Percentiles rank a stretch among this genome's conserved stretches.
Conservation (phyloP, 139 green algal genomes). For the Nannochloris sp. region DNA sequence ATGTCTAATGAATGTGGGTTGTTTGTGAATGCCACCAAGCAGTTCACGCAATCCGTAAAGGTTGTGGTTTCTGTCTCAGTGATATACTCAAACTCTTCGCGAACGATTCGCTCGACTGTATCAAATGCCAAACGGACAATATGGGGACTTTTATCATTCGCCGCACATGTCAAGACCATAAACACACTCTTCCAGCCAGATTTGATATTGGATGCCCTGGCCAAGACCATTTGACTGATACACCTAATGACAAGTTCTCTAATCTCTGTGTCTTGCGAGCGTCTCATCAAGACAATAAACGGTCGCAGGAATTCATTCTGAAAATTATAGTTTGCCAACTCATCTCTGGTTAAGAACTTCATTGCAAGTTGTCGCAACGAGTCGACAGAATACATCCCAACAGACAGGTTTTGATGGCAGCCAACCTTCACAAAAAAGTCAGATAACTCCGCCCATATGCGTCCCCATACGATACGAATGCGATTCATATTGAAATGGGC, state of each 20-base stretch:
- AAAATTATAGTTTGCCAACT: slow-evolving; percentile 98
- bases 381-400: slow-evolving; percentile 70
- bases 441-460: slow-evolving; percentile 87
- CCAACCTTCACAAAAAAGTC: slow-evolving; percentile 88
- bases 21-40: slow-evolving; percentile 98
- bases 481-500: slow-evolving; percentile 96
- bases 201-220: slow-evolving; percentile 89
- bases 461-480: slow-evolving; percentile 91
- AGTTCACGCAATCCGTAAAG: slow-evolving; percentile 99
- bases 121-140: slow-evolving; percentile 86
- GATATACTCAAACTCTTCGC: slow-evolving; percentile 95
- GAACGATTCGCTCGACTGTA: slow-evolving; percentile 96
- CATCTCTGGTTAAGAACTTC: slow-evolving; percentile 95
- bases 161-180: slow-evolving; percentile 98
- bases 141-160: slow-evolving; percentile 58
- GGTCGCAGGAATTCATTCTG: slow-evolving; percentile 98
- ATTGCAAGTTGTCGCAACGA: slow-evolving; percentile 66
- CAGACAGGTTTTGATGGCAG: slow-evolving; percentile 62
- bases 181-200: slow-evolving; percentile 98
- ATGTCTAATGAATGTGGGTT: slow-evolving; percentile 89
- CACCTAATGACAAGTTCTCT: slow-evolving; percentile 94
- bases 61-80: slow-evolving; percentile 95
- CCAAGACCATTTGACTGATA: slow-evolving; percentile 83
- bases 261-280: slow-evolving; percentile 76
- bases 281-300: slow-evolving; percentile 94